Percentiles rank a stretch among this genome's conserved stretches.
Evolutionary conservation across 1,284 basidiomycete species (phyloP).

Genomic region (Takashimella koratensis): DNA sequence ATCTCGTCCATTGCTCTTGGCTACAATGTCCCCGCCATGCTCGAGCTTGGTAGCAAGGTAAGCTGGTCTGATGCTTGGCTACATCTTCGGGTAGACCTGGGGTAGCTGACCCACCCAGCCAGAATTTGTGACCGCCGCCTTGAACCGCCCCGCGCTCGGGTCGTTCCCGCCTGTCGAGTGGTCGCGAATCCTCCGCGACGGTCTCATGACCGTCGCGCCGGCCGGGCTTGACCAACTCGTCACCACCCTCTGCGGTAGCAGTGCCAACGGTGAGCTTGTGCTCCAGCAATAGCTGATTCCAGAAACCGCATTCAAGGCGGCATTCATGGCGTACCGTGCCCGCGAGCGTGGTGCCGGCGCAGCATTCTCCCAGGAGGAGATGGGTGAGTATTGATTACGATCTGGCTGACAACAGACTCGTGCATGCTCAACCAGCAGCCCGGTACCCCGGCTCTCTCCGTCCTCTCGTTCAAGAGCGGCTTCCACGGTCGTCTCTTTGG

Average conservation of each 20-base stretch:
- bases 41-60: constrained; percentile 47
- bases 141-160: constrained; percentile 56
- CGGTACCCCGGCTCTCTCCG: constrained; percentile 53
- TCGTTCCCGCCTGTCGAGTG: constrained; percentile 55
- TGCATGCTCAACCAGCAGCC: constrained; percentile 56
- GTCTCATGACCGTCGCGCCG: constrained; percentile 53
- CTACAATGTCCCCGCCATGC: constrained; percentile 54
- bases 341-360: constrained; percentile 30
- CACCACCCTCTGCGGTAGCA: constrained; percentile 48
- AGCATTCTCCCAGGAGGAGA: constrained; percentile 39
- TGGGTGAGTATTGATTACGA: constrained; percentile 22
- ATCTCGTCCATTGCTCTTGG: constrained; percentile 51
- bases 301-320: constrained; percentile 57
- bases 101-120: constrained; percentile 7
- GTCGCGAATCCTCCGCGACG: constrained; percentile 50
- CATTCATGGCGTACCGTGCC: constrained; percentile 51
- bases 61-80: background rate
- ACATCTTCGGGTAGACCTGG: no score
- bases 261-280: constrained; percentile 28
- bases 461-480: constrained; percentile 54
- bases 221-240: constrained; percentile 53
- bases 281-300: constrained; percentile 2
- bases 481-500: constrained; percentile 55
- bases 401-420: constrained; percentile 24
- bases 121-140: constrained; percentile 17